phyloP scores from a whole-genome alignment of 140 eudicot genomes.

The Oenanthe javanica region DNA sequence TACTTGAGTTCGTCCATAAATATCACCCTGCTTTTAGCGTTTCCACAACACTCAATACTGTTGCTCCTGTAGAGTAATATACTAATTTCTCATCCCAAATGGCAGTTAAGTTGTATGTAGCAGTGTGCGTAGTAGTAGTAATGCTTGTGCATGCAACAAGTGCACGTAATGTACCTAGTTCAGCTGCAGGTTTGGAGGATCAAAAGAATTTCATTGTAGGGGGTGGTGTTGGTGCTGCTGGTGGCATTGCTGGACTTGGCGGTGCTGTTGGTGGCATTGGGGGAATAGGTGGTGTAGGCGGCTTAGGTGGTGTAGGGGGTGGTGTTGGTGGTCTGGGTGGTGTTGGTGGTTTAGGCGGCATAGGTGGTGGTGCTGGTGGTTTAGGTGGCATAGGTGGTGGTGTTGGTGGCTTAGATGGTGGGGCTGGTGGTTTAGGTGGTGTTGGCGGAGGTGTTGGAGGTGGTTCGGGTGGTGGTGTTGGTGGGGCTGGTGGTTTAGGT shows the following conservation, averaged over 20 bases:
- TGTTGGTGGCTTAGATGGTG: neutral
- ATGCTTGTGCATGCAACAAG: neutral
- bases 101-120: neutral
- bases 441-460: neutral
- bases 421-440: neutral
- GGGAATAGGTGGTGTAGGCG: no score
- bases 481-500: neutral
- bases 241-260: slow-evolving; percentile 2
- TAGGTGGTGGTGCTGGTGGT: neutral
- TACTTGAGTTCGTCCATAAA: neutral
- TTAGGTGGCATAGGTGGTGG: slow-evolving; percentile 2
- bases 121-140: neutral
- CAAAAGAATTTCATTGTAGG: neutral
- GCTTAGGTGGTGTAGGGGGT: no score
- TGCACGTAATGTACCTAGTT: slow-evolving; percentile 3
- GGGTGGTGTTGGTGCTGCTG: slow-evolving; percentile 6
- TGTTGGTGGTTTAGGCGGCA: neutral
- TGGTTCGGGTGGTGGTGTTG: neutral
- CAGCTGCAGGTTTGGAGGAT: neutral
- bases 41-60: neutral
- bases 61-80: neutral
- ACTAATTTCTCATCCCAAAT: neutral
- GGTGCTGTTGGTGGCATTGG: neutral
- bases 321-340: no score
- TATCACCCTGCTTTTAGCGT: neutral